Evolutionary conservation across 2,329 filamentous ascomycete genomes (phyloP), one percentile per base, ranked within the genome.

Genomic region (Fusarium sp.): DNA sequence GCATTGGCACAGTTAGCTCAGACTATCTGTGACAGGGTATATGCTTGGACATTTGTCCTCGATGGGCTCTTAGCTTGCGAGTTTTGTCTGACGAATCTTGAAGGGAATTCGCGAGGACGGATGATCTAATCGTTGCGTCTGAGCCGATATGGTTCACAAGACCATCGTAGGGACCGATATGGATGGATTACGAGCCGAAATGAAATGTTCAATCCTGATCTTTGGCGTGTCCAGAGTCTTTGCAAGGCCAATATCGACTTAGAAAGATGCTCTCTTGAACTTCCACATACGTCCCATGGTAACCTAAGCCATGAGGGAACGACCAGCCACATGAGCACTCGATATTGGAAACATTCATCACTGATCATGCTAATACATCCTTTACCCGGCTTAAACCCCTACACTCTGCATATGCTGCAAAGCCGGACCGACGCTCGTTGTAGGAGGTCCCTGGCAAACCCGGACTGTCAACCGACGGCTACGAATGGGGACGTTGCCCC

Each of bases 21-120:
- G 34, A 48, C 42, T 61, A 58, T 34, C 54, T 75, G 68, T 75
- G 65, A 63, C 65, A 75, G 65, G 65, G 69, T 61, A 65, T 56
- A 50, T 60, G 69, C 58, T 39, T 60, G 44, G 34, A 48, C 22
- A 51, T 50, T 32, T 42, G 50, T 36, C 47, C 59, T 22, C 41
- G 47, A 59, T 66, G 60, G 30, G 50, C 36, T 58, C 44, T 56
- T 72, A 47, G 55, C 50, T 50, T 44, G 36, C 28, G 41, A 65
- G n/a, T 22, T 60, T 26, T 39, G 32, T 44, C 56, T 57, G 36
- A 57, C 24, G 45, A 45, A 47, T n/a, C 45, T 61, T 32, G 30
- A 51, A 54, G 15, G 50, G 34, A 36, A 26, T 14, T 32, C 8
- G 24, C 41, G 30, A 57, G 30, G 9, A 18, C 11, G 22, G 17